Evolutionary conservation across 2,329 filamentous ascomycete genomes (phyloP), one percentile per base, ranked within the genome.

Genomic region (Dothistroma pini): DNA sequence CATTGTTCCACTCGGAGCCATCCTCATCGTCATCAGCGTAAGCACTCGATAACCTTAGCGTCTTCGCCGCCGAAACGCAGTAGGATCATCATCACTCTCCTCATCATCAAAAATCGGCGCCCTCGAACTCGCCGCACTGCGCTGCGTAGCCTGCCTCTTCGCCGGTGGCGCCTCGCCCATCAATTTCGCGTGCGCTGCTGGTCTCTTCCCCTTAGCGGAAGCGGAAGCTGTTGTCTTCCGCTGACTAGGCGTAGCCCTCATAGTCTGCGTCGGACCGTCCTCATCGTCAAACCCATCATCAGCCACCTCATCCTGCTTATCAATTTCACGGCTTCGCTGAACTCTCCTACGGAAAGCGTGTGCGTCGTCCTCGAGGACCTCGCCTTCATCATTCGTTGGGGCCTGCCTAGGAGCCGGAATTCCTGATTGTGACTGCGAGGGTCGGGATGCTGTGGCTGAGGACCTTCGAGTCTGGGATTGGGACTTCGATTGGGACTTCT

Each of bases 21-120:
- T 44, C 16, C 1, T 44, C 38, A n/a, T 44, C 14, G n/a, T 44
- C 41, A 19, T 44, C 2, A 19, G 8, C 41, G n/a, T 44, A n/a
- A 1, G 8, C 12, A 5, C 1, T 7, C 16, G 10, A 34, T 54
- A 60, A 10, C 12, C 12, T 51, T 29, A 60, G 44, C 61, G 63
- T 59, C 76, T 75, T 68, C 77, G 78, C 62, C 80, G 75, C 65
- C 79, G 79, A 66, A 86, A 85, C 34, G 81, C 81, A 60, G 80
- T 75, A 64, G 81, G 82, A 67, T 85, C 83, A 10, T 66, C 64
- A 38, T 63, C 68, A 31, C 84, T 84, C 68, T 84, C 83, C 50
- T 84, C 84, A 48, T 80, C 82, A 35, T 82, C 81, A 7, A 75
- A 73, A 35, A 66, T 68, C 11, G 71, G 41, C 19, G 47, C 55